These are phyloP conservation scores for Cyberlindnera meyerae DNA, from an alignment of 805 yeast species.

Conservation along the genomic window DNA sequence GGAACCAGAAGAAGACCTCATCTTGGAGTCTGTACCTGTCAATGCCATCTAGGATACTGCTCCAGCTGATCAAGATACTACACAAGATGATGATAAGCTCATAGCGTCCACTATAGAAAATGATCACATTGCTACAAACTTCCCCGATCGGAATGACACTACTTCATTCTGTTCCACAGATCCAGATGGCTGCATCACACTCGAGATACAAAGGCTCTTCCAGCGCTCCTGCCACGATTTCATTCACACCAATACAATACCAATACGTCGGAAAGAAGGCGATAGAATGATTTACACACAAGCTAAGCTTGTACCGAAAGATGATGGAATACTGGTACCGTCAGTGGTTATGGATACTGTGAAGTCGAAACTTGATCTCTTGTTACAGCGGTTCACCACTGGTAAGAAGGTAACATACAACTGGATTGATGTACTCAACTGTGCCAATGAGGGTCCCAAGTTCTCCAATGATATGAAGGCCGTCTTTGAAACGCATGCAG, in stretches of 20 bases:
- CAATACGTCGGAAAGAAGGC: too few relatives aligned
- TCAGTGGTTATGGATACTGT: too few relatives aligned
- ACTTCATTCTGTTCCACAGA: too few relatives aligned
- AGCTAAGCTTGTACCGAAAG: too few relatives aligned
- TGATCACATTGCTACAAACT: neutral
- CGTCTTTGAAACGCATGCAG: constrained; percentile 52
- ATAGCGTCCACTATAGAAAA: neutral
- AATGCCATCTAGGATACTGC: neutral
- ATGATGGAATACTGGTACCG: too few relatives aligned
- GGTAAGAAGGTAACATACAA: constrained; percentile 38
- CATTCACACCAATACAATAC: neutral
- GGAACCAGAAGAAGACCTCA: constrained; percentile 7
- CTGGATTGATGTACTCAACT: constrained; percentile 5
- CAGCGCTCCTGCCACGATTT: constrained; percentile 4
- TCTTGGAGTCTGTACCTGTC: neutral
- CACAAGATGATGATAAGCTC: neutral
- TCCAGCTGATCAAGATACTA: neutral
- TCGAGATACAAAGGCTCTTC: constrained; percentile 11
- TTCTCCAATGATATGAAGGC: constrained; percentile 2
- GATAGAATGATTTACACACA: too few relatives aligned
- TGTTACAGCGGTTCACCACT: too few relatives aligned
- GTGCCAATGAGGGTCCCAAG: neutral
- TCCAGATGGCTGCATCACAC: constrained; percentile 1
- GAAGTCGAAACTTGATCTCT: too few relatives aligned
- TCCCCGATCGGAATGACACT: neutral